Percentiles rank a stretch among this genome's conserved stretches.
Evolutionary conservation across 2,329 filamentous ascomycete genomes (phyloP).

Genomic region (Fusarium siculi): DNA sequence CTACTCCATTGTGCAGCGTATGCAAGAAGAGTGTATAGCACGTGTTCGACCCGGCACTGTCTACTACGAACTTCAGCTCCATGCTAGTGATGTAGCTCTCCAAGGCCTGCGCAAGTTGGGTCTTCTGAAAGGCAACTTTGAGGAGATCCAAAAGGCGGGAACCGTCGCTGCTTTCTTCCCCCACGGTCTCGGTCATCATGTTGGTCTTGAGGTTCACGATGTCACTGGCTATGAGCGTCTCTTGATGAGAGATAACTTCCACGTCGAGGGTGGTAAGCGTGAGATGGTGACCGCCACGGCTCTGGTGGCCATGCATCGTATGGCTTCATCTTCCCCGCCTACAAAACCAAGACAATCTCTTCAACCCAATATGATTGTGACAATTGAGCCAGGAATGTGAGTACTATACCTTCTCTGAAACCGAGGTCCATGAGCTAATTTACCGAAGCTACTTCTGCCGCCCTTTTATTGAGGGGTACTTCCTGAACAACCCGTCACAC

Average conservation of each 20-base stretch:
- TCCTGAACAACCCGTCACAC: constrained; percentile 68
- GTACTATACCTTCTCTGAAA: constrained; percentile 37
- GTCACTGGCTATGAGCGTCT: constrained; percentile 57
- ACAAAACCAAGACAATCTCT: constrained; percentile 56
- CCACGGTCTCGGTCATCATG: constrained; percentile 72
- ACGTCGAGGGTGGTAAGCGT: constrained; percentile 53
- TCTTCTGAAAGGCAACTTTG: constrained; percentile 72
- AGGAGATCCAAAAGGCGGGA: constrained; percentile 64
- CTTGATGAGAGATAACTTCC: constrained; percentile 42
- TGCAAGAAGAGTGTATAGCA: constrained; percentile 81
- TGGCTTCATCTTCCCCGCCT: constrained; percentile 41
- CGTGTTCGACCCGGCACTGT: constrained; percentile 74
- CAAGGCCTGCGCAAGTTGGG: constrained; percentile 77
- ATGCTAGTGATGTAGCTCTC: constrained; percentile 78
- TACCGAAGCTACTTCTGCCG: constrained; percentile 74
- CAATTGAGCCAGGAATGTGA: constrained; percentile 79
- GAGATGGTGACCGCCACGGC: constrained; percentile 53
- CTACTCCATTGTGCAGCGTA: constrained; percentile 80
- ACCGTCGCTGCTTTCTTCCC: constrained; percentile 73
- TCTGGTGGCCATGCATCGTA: constrained; percentile 45
- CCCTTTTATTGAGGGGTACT: constrained; percentile 76
- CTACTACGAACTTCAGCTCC: constrained; percentile 78
- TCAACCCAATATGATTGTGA: constrained; percentile 74
- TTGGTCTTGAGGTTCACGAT: constrained; percentile 74
- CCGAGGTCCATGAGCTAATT: background rate